Conservation (phyloP, 1,139 yeast species). For the Torulaspora globosa region DNA sequence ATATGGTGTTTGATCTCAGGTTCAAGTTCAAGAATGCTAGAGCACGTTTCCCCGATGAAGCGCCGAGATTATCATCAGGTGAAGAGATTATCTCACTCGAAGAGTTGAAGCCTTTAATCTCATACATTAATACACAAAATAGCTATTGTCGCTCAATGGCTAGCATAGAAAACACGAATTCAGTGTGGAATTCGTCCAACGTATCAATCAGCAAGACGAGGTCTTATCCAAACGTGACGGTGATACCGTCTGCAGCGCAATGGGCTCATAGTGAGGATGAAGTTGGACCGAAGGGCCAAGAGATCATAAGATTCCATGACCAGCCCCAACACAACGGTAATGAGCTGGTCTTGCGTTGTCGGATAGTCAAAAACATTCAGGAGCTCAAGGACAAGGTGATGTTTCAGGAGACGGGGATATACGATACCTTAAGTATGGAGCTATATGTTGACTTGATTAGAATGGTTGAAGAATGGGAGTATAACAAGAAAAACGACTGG, state of each 20-base stretch:
- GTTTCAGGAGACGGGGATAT: slow-evolving; percentile 48
- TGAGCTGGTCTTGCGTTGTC: slow-evolving; percentile 40
- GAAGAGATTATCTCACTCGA: slow-evolving; percentile 55
- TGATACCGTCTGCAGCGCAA: slow-evolving; percentile 22
- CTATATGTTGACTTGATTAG: slow-evolving; percentile 54
- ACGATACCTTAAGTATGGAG: slow-evolving; percentile 55
- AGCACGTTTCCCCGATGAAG: slow-evolving; percentile 50
- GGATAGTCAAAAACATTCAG: slow-evolving; percentile 56
- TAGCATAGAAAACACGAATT: slow-evolving; percentile 18
- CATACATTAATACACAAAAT: slow-evolving; percentile 52
- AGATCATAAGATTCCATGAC: slow-evolving; percentile 33
- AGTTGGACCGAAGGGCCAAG: slow-evolving; percentile 17
- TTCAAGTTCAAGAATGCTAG: slow-evolving; percentile 58
- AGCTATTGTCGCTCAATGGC: slow-evolving; percentile 30
- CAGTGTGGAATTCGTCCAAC: slow-evolving; percentile 31
- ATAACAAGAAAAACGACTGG: slow-evolving; percentile 46
- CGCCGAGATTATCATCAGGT: slow-evolving; percentile 52
- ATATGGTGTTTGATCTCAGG: slow-evolving; percentile 62
- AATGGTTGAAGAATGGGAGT: slow-evolving; percentile 47
- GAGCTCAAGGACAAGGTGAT: slow-evolving; percentile 49
- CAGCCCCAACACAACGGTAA: slow-evolving; percentile 44
- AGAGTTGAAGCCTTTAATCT: slow-evolving; percentile 56
- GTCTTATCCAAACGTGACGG: slow-evolving; percentile 33
- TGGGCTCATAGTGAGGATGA: slow-evolving; percentile 24
- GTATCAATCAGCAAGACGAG: slow-evolving; percentile 34